Evolutionary conservation across 164 flowering plant species (phyloP).

Genomic region (Pachysandra terminalis): DNA sequence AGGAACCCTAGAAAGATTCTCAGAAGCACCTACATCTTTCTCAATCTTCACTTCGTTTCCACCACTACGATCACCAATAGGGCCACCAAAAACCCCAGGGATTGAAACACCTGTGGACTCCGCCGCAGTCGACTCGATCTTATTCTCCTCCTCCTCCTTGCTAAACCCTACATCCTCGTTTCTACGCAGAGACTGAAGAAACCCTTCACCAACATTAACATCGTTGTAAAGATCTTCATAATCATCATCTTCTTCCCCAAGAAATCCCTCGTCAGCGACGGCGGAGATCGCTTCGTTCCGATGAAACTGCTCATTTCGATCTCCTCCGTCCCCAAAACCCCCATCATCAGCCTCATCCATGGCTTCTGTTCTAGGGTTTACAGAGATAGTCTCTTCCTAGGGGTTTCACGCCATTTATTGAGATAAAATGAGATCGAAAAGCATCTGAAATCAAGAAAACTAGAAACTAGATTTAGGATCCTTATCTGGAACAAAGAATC

Average conservation of each 20-base stretch:
- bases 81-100: constrained; percentile 26
- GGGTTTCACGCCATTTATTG: background rate
- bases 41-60: constrained; percentile 22
- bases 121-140: constrained; percentile 10
- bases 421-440: background rate
- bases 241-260: constrained; percentile 74
- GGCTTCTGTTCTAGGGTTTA: background rate
- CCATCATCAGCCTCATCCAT: constrained; percentile 36
- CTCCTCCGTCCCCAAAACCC: constrained; percentile 34
- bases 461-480: background rate
- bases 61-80: constrained; percentile 15
- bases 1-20: constrained; percentile 20
- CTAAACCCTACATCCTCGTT: constrained; percentile 44
- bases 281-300: constrained; percentile 81
- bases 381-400: background rate
- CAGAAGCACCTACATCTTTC: constrained; percentile 21
- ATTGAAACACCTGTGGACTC: constrained; percentile 19
- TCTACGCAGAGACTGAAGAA: constrained; percentile 52
- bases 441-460: background rate
- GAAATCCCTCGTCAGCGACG: constrained; percentile 67
- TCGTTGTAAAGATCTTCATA: constrained; percentile 91
- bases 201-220: constrained; percentile 83
- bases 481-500: background rate
- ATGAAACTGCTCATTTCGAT: constrained; percentile 52
- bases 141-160: constrained; percentile 24